Evolutionary conservation across 306 rosid genomes (phyloP), one percentile per base, ranked within the genome.

Genomic region (Comarum palustre): DNA sequence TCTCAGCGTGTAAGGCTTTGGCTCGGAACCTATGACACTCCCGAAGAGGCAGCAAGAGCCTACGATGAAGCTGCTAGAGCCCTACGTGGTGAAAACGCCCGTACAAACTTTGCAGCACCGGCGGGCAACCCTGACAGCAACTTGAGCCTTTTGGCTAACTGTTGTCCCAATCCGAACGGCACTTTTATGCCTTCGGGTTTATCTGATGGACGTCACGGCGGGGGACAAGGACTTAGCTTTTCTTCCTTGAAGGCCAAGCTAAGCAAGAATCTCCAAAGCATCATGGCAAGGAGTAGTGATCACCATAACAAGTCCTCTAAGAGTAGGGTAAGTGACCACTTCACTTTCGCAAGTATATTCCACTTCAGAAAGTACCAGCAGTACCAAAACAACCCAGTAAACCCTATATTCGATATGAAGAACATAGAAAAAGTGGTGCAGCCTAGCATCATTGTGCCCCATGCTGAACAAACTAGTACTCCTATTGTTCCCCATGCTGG

Each of bases 21-120:
- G 98, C 88, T 93, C 1, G 98, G 98, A 55, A 93, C 98, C 48
- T 93, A 90, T 42, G 98, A 93, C 75, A 83, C 96, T 0, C 96
- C 93, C 0, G 98, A 93, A 78, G 98, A 89, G 29, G 98, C 97
- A 8, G 98, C 98, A 20, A 77, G 86, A 62, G 98, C 98, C 42
- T 90, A 90, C 66, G 98, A 93, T 17, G 98, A 93, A 74, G 97
- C 97, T 0, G 97, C 97, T 57, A 72, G 91, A 24, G 89, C 96
- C 1, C 76, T 93, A 1, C 86, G 96, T 0, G 98, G 98, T 0
- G 93, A 90, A 58, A 93, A 90, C 67, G 90, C 98, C 1, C 73
- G 96, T 19, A 93, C 98, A 68, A 93, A 93, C 79, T 93, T 90
- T 24, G 86, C 89, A 27, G 15, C 69, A 2, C 67, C 80, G 2